Percentiles rank a stretch among this genome's conserved stretches.
Evolutionary conservation across 2,329 filamentous ascomycete species (phyloP).

Genomic region (Chlorencoelia australis): DNA sequence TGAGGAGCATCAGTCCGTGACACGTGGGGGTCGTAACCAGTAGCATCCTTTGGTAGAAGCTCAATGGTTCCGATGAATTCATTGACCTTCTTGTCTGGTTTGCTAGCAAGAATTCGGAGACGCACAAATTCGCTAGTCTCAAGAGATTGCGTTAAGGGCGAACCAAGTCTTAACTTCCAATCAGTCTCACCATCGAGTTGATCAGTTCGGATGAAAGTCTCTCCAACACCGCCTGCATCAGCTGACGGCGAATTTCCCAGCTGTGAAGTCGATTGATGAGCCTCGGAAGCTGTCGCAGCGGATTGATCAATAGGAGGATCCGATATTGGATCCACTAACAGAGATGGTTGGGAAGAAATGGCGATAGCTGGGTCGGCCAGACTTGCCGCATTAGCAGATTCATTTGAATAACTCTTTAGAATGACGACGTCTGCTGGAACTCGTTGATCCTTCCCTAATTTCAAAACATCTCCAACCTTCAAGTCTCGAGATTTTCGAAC

Average conservation of each 20-base stretch:
- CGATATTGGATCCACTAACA: slow-evolving; percentile 24
- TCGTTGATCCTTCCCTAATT: slow-evolving; percentile 82
- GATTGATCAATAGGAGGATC: slow-evolving; percentile 22
- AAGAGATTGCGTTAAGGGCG: slow-evolving; percentile 74
- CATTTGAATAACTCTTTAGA: slow-evolving; percentile 65
- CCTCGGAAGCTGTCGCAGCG: slow-evolving; percentile 13
- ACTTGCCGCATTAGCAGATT: slow-evolving; percentile 30
- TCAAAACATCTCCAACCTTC: slow-evolving; percentile 91
- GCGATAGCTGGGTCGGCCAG: slow-evolving; percentile 6
- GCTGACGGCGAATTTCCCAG: slow-evolving; percentile 21
- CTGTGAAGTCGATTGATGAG: slow-evolving; percentile 17
- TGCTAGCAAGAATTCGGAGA: slow-evolving; percentile 67
- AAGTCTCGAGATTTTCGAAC: slow-evolving; percentile 78
- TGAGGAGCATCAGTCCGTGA: slow-evolving; percentile 14
- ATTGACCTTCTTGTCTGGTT: slow-evolving; percentile 89
- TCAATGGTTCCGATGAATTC: slow-evolving; percentile 89
- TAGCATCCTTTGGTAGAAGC: slow-evolving; percentile 47
- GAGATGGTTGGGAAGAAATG: slow-evolving; percentile 9
- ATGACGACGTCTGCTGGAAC: slow-evolving; percentile 93
- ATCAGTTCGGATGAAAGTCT: slow-evolving; percentile 95
- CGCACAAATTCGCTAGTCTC: slow-evolving; percentile 60
- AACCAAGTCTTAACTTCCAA: slow-evolving; percentile 90
- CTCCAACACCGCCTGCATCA: slow-evolving; percentile 41
- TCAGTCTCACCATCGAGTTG: slow-evolving; percentile 97
- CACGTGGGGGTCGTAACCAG: slow-evolving; percentile 37